A percentile compares a stretch with the other conserved stretches of the same genome.
These are phyloP conservation scores for Chlorella sp. DNA, from an alignment of 139 green algal species.

Conservation along the genomic window DNA sequence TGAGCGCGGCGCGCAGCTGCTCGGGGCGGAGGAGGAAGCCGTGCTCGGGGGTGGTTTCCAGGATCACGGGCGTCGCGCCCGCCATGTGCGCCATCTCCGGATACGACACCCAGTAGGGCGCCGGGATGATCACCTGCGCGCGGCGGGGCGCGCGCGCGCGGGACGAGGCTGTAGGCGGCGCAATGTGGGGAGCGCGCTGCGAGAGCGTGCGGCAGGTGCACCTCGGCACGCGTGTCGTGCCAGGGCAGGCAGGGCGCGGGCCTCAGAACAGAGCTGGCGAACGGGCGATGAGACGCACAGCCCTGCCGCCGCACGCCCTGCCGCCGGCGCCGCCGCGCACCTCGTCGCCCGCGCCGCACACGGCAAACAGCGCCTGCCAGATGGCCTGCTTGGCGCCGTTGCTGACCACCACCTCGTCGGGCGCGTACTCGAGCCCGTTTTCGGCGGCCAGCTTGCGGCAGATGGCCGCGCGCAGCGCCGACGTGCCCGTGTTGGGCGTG, in stretches of 20 bases:
- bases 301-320: too few species aligned
- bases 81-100: conserved; percentile 94
- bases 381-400: conserved; percentile 98
- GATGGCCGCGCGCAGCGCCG: conserved; percentile 83
- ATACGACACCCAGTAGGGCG: conserved; percentile 98
- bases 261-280: too few species aligned
- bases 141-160: too few species aligned
- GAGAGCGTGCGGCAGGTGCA: too few species aligned
- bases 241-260: too few species aligned
- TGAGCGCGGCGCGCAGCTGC: conserved; percentile 77
- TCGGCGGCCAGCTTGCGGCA: conserved; percentile 86
- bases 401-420: conserved; percentile 87
- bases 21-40: conserved; percentile 82
- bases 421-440: conserved; percentile 85
- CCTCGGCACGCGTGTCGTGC: too few species aligned
- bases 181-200: too few species aligned
- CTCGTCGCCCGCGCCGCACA: conserved; percentile 69
- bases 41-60: conserved; percentile 66
- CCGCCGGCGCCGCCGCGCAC: conserved; percentile 23
- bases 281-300: too few species aligned
- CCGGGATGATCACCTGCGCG: conserved; percentile 91
- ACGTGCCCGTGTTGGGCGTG: conserved; percentile 91
- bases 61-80: conserved; percentile 77
- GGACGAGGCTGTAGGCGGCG: too few species aligned
- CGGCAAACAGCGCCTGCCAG: conserved; percentile 83